Evolutionary conservation across 1,139 yeast species (phyloP).

Genomic region (Kodamaea anthophila): DNA sequence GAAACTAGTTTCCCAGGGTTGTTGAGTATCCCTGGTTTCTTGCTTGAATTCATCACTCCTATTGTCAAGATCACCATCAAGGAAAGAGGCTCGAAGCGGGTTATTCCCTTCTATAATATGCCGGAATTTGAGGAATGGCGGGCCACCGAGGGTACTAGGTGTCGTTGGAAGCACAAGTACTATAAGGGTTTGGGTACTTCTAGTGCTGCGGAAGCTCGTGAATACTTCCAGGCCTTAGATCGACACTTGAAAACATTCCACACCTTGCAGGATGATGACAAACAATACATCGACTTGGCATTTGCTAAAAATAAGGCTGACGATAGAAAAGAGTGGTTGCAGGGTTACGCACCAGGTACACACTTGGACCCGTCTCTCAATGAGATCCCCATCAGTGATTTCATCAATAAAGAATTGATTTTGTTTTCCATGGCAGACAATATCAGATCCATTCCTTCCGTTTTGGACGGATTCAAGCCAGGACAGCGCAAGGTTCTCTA

Average conservation of each 20-base stretch:
- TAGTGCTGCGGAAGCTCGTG: constrained; percentile 71
- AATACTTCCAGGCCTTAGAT: constrained; percentile 82
- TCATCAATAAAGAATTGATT: constrained; percentile 91
- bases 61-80: constrained; percentile 84
- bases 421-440: constrained; percentile 96
- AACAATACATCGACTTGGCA: constrained; percentile 81
- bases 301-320: constrained; percentile 95
- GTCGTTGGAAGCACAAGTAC: constrained; percentile 90
- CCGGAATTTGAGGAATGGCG: constrained; percentile 96
- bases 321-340: constrained; percentile 95
- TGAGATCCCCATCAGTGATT: constrained; percentile 85
- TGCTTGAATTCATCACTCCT: constrained; percentile 93
- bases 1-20: constrained; percentile 95
- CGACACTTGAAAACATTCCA: constrained; percentile 84
- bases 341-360: constrained; percentile 86
- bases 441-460: constrained; percentile 89
- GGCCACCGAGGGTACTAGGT: constrained; percentile 67
- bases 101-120: constrained; percentile 83
- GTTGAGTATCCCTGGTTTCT: constrained; percentile 83
- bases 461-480: constrained; percentile 93
- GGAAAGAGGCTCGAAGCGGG: constrained; percentile 47
- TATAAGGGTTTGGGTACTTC: constrained; percentile 99
- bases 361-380: constrained; percentile 76
- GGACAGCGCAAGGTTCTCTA: constrained; percentile 92
- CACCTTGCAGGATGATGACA: constrained; percentile 75